phyloP scores from a whole-genome alignment of 345 rosid species.

The Isatis tinctoria region DNA sequence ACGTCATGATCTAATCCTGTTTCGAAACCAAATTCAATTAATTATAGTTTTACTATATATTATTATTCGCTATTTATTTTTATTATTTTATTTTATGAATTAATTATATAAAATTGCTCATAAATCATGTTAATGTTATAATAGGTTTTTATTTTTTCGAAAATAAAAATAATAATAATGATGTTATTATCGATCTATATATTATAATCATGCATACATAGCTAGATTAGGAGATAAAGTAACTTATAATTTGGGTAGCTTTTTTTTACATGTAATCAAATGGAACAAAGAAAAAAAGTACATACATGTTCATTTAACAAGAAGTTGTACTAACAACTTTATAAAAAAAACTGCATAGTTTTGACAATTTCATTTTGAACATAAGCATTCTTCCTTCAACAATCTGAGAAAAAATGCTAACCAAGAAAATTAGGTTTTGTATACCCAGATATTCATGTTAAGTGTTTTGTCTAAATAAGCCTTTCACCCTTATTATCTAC shows the following conservation, averaged over 20 bases:
- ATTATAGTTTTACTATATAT: not conserved
- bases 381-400: not conserved
- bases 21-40: not conserved
- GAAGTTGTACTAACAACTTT: not conserved
- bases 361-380: not conserved
- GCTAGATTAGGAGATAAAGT: not conserved
- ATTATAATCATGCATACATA: no score
- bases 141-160: no score
- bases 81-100: not conserved
- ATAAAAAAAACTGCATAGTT: not conserved
- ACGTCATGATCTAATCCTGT: not conserved
- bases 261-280: not conserved
- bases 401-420: not conserved
- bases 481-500: not conserved
- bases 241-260: not conserved
- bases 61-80: not conserved
- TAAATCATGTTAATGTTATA: no score
- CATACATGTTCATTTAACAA: not conserved
- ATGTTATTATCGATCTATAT: no score
- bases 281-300: not conserved
- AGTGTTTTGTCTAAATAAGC: constrained; percentile 4
- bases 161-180: no score
- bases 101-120: not conserved
- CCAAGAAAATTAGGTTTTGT: not conserved
- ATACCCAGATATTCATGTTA: not conserved